Evolutionary conservation across 1,284 basidiomycete species (phyloP), one percentile per base, ranked within the genome.

Genomic region (Melampsora americana): DNA sequence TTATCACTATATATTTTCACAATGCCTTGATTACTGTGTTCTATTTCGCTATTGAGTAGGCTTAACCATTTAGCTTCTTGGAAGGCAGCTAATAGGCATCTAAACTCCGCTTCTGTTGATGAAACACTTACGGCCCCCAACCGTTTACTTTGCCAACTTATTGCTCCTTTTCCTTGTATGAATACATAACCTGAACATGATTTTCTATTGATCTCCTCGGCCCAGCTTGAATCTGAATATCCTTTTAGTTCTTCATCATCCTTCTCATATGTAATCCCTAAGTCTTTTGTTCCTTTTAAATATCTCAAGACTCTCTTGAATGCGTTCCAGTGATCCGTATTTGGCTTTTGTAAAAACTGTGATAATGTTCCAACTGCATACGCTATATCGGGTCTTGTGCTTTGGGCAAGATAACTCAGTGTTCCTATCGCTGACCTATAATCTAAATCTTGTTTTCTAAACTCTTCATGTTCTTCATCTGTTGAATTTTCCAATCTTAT

Each of bases 351-450:
- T 30, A 73, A 20, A 28, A 73, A 73, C 35, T 73, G 62, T 53
- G 70, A 73, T 59, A 73, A 20, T 39, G 28, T 65, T 66, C 70
- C 70, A 11, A 66, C 70, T 35, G 32, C 44, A 50, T 73, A 73
- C 6, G 70, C 50, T n/a, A 73, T 73, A 66, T 73, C 70, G 32
- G 70, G 70, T 26, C 70, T 65, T 35, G 70, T 73, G 30, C 70
- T 66, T 59, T 73, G 62, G 16, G 70, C 65, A 5, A 73, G 48
- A 46, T 73, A 66, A 42, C 66, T 73, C 39, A 73, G 23, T 23
- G 26, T 66, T 39, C 62, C 70, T 42, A 73, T 66, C 42, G 62
- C 70, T 66, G 70, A 28, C 50, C 70, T 53, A 35, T 73, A 66
- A 26, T 66, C 62, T 23, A 26, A 30, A n/a, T 35, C 62, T 18